Evolutionary conservation across 2,329 filamentous ascomycete genomes (phyloP).

Genomic region (Aspergillaceae sp.): DNA sequence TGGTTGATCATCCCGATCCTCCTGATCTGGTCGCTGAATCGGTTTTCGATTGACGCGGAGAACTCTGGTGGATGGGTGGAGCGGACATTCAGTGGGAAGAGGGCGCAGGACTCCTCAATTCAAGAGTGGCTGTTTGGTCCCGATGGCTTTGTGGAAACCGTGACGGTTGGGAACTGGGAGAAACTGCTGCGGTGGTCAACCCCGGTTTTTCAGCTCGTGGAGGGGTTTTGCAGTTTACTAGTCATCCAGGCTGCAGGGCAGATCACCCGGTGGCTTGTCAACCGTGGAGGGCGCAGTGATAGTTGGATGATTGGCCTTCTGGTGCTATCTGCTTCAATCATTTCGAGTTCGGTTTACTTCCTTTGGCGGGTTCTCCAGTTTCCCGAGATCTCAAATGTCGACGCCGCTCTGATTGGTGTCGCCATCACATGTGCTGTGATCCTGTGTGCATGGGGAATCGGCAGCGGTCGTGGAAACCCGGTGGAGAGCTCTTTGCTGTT

Average conservation of each 20-base stretch:
- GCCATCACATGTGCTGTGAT: conserved; percentile 90
- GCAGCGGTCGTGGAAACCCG: conserved; percentile 85
- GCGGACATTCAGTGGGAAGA: conserved; percentile 62
- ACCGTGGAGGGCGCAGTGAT: conserved; percentile 76
- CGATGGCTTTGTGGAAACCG: conserved; percentile 68
- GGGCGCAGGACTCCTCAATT: conserved; percentile 56
- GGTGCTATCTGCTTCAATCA: conserved; percentile 78
- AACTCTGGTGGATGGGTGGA: conserved; percentile 64
- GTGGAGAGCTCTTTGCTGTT: conserved; percentile 93
- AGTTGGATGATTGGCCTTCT: conserved; percentile 94
- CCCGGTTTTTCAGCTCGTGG: conserved; percentile 85
- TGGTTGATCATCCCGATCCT: conserved; percentile 78
- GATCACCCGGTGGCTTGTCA: conserved; percentile 90
- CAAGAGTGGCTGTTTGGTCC: conserved; percentile 83
- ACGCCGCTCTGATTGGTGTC: conserved; percentile 85
- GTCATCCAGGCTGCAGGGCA: conserved; percentile 94
- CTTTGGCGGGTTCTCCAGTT: conserved; percentile 92
- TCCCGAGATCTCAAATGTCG: conserved; percentile 83
- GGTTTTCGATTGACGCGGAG: conserved; percentile 86
- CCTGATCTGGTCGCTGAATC: conserved; percentile 89
- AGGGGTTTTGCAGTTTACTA: conserved; percentile 92
- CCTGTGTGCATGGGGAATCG: conserved; percentile 86
- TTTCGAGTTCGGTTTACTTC: conserved; percentile 91
- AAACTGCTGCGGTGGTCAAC: conserved; percentile 81
- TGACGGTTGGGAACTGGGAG: conserved; percentile 81